Evolutionary conservation across 495 filamentous ascomycete genomes (phyloP).

Genomic region (Annulohypoxylon moriforme): DNA sequence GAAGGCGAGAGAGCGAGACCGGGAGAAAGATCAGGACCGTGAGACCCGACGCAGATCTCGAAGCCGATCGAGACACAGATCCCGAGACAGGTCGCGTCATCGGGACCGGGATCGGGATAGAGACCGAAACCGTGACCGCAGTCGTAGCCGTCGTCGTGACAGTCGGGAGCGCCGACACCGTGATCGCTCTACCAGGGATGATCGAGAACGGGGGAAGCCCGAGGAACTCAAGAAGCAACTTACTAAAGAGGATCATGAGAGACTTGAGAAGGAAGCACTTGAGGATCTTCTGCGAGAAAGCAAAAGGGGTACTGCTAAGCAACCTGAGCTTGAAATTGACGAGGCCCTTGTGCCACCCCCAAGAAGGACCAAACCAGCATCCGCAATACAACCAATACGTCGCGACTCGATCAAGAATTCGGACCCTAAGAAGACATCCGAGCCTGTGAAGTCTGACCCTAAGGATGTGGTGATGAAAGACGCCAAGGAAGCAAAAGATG

Average conservation of each 20-base stretch:
- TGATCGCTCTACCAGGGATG: constrained; percentile 50
- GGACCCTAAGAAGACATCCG: constrained; percentile 51
- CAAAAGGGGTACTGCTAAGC: constrained; percentile 57
- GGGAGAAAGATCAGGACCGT: constrained; percentile 50
- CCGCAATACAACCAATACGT: constrained; percentile 66
- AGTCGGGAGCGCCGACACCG: constrained; percentile 46
- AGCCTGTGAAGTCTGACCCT: constrained; percentile 45
- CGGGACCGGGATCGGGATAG: constrained; percentile 48
- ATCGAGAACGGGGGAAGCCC: constrained; percentile 39
- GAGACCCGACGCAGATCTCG: constrained; percentile 44
- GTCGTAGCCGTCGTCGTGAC: constrained; percentile 44
- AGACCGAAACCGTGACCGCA: constrained; percentile 48
- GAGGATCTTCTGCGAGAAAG: constrained; percentile 66
- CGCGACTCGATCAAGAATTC: constrained; percentile 56
- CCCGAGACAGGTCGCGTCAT: constrained; percentile 44
- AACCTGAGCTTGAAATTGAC: constrained; percentile 65
- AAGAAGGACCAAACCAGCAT: constrained; percentile 61
- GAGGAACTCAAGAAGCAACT: constrained; percentile 59
- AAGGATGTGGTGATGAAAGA: constrained; percentile 45
- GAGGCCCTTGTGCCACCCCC: constrained; percentile 64
- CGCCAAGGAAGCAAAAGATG: constrained; percentile 32
- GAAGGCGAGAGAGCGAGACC: constrained; percentile 50
- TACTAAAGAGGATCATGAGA: constrained; percentile 65
- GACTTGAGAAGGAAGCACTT: constrained; percentile 65
- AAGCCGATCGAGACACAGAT: constrained; percentile 47